Evolutionary conservation across 2,329 filamentous ascomycete genomes (phyloP).

Genomic region (Ophiostoma tasmaniense): DNA sequence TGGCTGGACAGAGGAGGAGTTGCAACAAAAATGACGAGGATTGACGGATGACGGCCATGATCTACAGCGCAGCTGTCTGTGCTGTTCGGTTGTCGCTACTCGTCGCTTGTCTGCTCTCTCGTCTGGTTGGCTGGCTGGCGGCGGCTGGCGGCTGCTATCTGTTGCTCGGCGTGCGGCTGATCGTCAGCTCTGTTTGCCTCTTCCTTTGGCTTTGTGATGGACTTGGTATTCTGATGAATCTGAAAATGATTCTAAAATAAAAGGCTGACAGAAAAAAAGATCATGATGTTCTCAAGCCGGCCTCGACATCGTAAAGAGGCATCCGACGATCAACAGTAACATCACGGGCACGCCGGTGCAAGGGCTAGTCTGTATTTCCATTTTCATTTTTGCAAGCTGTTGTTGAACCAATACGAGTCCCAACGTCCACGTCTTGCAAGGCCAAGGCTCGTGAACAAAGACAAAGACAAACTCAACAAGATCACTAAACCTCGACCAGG

Average conservation of each 20-base stretch:
- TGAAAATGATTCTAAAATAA: neutral
- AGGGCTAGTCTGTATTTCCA: neutral
- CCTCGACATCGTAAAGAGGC: neutral
- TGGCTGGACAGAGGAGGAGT: neutral
- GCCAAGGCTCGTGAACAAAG: too few relatives aligned
- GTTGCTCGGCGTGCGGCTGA: neutral
- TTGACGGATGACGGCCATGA: neutral
- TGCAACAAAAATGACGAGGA: neutral
- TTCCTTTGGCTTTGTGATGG: neutral
- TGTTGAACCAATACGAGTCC: too few relatives aligned
- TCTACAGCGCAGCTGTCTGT: neutral
- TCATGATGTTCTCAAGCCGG: neutral
- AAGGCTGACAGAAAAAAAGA: too few relatives aligned
- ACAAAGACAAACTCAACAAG: too few relatives aligned
- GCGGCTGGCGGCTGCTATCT: too few relatives aligned
- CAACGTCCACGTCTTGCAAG: too few relatives aligned
- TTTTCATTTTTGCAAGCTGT: too few relatives aligned
- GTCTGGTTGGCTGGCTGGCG: neutral
- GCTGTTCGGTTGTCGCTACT: neutral
- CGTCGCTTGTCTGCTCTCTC: too few relatives aligned
- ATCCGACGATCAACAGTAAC: neutral
- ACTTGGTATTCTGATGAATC: too few relatives aligned
- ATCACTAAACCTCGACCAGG: too few relatives aligned
- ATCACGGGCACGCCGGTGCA: neutral
- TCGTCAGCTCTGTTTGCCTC: neutral